Conservation (phyloP, 192 early-diverging fungal genomes). For the Coemansia sp. region DNA sequence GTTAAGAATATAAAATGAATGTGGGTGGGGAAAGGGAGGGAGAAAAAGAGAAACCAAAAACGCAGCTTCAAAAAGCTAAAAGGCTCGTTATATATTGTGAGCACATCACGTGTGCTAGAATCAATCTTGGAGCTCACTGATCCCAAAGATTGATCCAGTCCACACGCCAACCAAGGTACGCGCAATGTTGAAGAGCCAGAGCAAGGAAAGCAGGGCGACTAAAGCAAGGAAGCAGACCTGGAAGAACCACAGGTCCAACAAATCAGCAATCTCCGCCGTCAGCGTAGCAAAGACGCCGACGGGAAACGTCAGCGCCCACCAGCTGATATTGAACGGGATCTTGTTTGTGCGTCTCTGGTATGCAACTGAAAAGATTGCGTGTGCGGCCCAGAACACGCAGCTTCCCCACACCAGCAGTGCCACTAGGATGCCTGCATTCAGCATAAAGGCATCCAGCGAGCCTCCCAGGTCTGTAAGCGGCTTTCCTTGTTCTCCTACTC, state of each 20-base stretch:
- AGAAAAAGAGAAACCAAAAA: neutral
- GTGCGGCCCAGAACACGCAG: slow-evolving; percentile 27
- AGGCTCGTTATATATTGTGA: no score
- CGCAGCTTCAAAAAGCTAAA: neutral
- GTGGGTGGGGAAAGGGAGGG: slow-evolving; percentile 17
- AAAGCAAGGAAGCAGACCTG: slow-evolving; percentile 14
- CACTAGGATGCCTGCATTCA: slow-evolving; percentile 12
- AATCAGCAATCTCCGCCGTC: slow-evolving; percentile 18
- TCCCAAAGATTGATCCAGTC: slow-evolving; percentile 34
- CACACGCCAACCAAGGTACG: slow-evolving; percentile 35
- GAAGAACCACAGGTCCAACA: slow-evolving; percentile 21
- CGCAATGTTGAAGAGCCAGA: slow-evolving; percentile 41
- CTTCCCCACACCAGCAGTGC: slow-evolving; percentile 50
- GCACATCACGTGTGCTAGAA: neutral
- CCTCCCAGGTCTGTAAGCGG: slow-evolving; percentile 7
- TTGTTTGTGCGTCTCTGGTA: slow-evolving; percentile 14
- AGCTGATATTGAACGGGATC: slow-evolving; percentile 32
- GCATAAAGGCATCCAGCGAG: slow-evolving; percentile 1
- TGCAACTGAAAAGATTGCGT: slow-evolving; percentile 37
- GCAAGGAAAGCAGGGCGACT: slow-evolving; percentile 13
- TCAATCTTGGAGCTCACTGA: neutral
- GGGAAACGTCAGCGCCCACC: slow-evolving; percentile 55
- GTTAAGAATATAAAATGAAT: neutral
- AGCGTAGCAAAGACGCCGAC: slow-evolving; percentile 47
- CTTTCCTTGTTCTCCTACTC: neutral